Evolutionary conservation across 345 rosid species (phyloP).

Genomic region (Acer campestre): DNA sequence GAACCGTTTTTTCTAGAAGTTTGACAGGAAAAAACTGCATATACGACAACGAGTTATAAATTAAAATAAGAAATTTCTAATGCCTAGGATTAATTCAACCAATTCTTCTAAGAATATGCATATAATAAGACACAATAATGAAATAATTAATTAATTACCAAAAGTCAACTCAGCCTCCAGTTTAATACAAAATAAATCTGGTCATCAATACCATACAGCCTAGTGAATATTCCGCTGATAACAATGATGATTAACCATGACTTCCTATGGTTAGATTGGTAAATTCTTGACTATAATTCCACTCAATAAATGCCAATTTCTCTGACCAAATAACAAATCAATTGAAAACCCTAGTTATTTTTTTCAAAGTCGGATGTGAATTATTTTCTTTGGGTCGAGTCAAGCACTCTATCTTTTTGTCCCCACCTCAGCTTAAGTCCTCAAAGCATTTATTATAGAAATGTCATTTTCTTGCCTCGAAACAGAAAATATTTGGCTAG

Average conservation of each 20-base stretch:
- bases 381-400: constrained; percentile 8
- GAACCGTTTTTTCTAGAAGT: constrained; percentile 27
- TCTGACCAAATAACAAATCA: constrained; percentile 5
- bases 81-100: constrained; percentile 10
- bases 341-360: constrained; percentile 14
- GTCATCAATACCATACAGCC: background rate
- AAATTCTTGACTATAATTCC: constrained; percentile 1
- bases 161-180: constrained; percentile 20
- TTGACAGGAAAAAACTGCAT: constrained; percentile 25
- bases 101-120: constrained; percentile 1
- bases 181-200: background rate
- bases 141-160: constrained; percentile 8
- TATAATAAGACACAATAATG: background rate
- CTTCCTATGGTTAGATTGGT: constrained; percentile 1
- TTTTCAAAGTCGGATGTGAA: constrained; percentile 4
- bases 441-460: background rate
- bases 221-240: background rate
- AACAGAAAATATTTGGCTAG: background rate
- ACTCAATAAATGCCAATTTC: constrained; percentile 1
- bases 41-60: background rate
- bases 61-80: background rate
- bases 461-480: no score
- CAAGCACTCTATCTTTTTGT: constrained; percentile 8
- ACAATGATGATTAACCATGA: constrained; percentile 22
- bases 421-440: constrained; percentile 3